phyloP scores from a whole-genome alignment of 306 rosid species.

The Quercus cerris region DNA sequence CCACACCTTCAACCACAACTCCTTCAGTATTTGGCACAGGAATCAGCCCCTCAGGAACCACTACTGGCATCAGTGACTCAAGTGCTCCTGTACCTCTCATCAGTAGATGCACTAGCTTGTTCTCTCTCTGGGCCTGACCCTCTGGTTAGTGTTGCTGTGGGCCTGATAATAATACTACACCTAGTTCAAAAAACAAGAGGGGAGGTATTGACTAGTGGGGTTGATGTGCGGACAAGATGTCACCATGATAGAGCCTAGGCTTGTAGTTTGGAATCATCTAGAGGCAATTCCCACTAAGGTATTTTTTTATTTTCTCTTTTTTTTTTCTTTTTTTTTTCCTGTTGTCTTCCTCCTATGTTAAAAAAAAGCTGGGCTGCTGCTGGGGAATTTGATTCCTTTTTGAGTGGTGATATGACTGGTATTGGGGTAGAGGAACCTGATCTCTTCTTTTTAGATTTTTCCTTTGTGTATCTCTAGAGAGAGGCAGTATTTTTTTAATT shows the following conservation, averaged over 20 bases:
- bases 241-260: constrained; percentile 19
- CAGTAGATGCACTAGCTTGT: constrained; percentile 3
- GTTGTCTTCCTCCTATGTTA: not conserved
- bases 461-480: constrained; percentile 46
- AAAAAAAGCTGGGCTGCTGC: not conserved
- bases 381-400: constrained; percentile 63
- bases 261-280: constrained; percentile 48
- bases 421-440: constrained; percentile 32
- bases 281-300: constrained; percentile 34
- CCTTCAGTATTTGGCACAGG: constrained; percentile 31
- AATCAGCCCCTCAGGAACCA: constrained; percentile 30
- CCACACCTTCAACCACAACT: not conserved
- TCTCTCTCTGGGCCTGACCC: constrained; percentile 26
- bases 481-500: constrained; percentile 43
- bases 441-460: constrained; percentile 25
- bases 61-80: constrained; percentile 18
- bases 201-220: too few relatives aligned
- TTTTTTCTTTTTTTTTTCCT: not conserved
- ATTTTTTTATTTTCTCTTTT: not conserved
- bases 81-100: constrained; percentile 28
- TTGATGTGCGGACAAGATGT: constrained; percentile 44
- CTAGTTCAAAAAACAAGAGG: not conserved
- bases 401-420: constrained; percentile 42
- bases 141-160: constrained; percentile 32
- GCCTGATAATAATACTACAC: constrained; percentile 17